These are phyloP conservation scores for Aspergillus udagawae DNA, from an alignment of 2,329 filamentous ascomycete genomes.

Conservation along the genomic window DNA sequence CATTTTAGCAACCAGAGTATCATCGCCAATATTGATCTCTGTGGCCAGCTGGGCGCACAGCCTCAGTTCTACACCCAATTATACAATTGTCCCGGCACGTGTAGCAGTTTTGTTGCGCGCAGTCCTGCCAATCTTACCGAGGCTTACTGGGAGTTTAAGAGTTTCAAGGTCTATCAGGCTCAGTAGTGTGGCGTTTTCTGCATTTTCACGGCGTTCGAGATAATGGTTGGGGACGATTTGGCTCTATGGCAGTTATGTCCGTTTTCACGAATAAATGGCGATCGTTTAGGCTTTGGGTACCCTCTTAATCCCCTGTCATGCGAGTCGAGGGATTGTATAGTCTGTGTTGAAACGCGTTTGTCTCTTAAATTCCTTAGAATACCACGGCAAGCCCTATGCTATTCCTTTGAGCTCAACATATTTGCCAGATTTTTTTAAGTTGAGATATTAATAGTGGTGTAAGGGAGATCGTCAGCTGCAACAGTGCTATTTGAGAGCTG, in stretches of 20 bases:
- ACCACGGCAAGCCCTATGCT: neutral
- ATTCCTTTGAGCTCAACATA: neutral
- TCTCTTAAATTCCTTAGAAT: neutral
- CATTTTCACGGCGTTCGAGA: neutral
- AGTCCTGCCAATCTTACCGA: slow-evolving; percentile 54
- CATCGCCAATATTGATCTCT: slow-evolving; percentile 63
- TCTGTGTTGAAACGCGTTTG: neutral
- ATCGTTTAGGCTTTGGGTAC: neutral
- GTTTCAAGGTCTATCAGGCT: slow-evolving; percentile 56
- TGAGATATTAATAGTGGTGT: no score
- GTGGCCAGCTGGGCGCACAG: slow-evolving; percentile 51
- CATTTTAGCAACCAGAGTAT: slow-evolving; percentile 65
- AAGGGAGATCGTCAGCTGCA: no score
- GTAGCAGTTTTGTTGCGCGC: slow-evolving; percentile 55
- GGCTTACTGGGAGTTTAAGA: slow-evolving; percentile 63
- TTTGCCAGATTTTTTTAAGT: neutral
- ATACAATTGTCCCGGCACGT: slow-evolving; percentile 49
- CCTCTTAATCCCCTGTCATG: neutral
- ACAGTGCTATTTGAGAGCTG: no score
- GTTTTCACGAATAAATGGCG: neutral
- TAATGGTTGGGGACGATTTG: neutral
- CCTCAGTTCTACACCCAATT: slow-evolving; percentile 28
- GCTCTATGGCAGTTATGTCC: neutral
- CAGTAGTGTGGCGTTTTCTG: neutral
- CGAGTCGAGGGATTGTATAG: neutral